phyloP scores from a whole-genome alignment of 192 early-diverging fungal genomes.

The Umbelopsis sp. region DNA sequence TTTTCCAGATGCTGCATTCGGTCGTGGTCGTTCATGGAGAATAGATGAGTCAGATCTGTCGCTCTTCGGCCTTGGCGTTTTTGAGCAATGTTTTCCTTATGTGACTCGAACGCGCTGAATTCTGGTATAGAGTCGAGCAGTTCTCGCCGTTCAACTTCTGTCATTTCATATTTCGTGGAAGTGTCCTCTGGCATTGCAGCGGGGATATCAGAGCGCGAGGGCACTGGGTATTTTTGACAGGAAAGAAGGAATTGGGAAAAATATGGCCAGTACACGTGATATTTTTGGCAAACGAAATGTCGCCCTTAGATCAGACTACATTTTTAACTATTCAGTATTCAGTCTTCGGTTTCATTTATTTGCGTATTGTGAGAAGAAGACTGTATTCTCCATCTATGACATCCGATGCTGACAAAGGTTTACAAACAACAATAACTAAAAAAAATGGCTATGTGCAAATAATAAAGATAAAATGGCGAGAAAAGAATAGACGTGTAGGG shows the following conservation, averaged over 20 bases:
- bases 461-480: not conserved
- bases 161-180: not conserved
- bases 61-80: slow-evolving; percentile 66
- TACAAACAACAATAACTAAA: not conserved
- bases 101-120: slow-evolving; percentile 55
- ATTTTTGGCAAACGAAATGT: too few species aligned
- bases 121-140: slow-evolving; percentile 12
- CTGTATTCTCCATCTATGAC: slow-evolving; percentile 8
- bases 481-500: too few species aligned
- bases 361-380: not conserved
- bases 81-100: slow-evolving; percentile 82
- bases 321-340: too few species aligned
- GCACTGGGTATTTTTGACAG: not conserved
- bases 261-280: too few species aligned
- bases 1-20: slow-evolving; percentile 27
- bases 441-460: slow-evolving; percentile 19
- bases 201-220: not conserved
- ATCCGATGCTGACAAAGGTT: slow-evolving; percentile 4
- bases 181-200: not conserved
- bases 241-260: too few species aligned
- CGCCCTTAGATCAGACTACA: too few species aligned
- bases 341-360: too few species aligned
- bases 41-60: slow-evolving; percentile 33
- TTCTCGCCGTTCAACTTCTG: slow-evolving; percentile 1
- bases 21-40: slow-evolving; percentile 27